Conservation (phyloP, 1,139 yeast genomes). For the Suhomyces wounanorum region DNA sequence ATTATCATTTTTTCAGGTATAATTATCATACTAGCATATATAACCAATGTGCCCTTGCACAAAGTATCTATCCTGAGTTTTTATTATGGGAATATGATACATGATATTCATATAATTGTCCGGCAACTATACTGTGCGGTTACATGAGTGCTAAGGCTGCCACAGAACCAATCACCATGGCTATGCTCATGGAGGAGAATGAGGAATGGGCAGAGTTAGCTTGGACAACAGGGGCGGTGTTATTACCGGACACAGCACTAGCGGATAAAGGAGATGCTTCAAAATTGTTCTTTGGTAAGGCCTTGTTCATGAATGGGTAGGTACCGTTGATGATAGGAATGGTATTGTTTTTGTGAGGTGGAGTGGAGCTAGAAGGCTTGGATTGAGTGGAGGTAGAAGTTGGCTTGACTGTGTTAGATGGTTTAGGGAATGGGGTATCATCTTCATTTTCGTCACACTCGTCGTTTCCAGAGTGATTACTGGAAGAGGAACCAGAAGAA, state of each 20-base stretch:
- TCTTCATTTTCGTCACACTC: conserved; percentile 11
- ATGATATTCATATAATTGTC: conserved; percentile 19
- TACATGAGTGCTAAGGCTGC: conserved; percentile 18
- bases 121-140: conserved; percentile 20
- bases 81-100: conserved; percentile 10
- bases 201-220: conserved; percentile 8
- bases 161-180: conserved; percentile 14
- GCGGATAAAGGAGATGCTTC: conserved; percentile 5
- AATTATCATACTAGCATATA: conserved; percentile 3
- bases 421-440: conserved; percentile 5
- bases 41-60: conserved; percentile 3
- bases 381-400: conserved; percentile 7
- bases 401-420: conserved; percentile 6
- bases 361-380: conserved; percentile 8
- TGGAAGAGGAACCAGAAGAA: not conserved
- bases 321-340: conserved; percentile 1
- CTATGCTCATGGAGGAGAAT: conserved; percentile 4
- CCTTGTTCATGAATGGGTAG: conserved; percentile 8
- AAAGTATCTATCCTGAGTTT: conserved; percentile 10
- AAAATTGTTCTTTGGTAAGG: conserved; percentile 5
- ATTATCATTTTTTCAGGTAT: conserved; percentile 7
- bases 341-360: not conserved
- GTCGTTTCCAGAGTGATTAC: not conserved
- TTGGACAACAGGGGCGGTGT: conserved; percentile 4
- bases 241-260: conserved; percentile 3